Base-by-base conservation (phyloP, 805 yeast species). In the Wickerhamomyces bisporus region DNA sequence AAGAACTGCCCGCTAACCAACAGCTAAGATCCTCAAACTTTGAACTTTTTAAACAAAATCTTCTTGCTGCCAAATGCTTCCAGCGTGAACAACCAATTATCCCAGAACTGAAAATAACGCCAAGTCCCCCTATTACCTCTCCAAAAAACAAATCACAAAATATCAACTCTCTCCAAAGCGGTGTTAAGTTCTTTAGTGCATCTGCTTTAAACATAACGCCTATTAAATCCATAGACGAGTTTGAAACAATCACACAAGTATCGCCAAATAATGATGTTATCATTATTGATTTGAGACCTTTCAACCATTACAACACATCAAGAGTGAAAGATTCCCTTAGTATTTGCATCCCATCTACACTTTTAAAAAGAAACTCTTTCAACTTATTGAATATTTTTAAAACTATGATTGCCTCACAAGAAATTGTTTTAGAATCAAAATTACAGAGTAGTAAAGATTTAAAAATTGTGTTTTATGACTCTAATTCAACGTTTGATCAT, bases 321-420 rank as follows among this genome's bases (percentile, higher is more conserved):
- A 85, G 83, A 43, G 60, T 91, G 9, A 49, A 49, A 5, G 66
- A 72, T 27, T 76, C 97, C 0, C 63, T 86, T 30, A 86, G 86
- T 55, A 72, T 91, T 20, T 86, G 95, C 56, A 67, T 89, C 10
- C 97, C 98, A 1, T 82, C 96, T 13, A 91, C 97, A 1, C 66
- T 91, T 24, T 63, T 91, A 46, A 85, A 81, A 55, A 72, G 98
- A 42, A 32, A 43, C 3, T 48, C 55, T 2, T 55, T 55, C 48
- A 48, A 48, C 18, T 34, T 55, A 14, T 34, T 44, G n/a, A 55
- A 55, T 30, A 44, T 55, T 26, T 48, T 49, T 38, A 55, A 51
- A 30, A 55, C 60, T 5, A 55, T 55, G 60, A 47, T 46, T 13
- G 33, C 42, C 2, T 32, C 49, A 3, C 58, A 55, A 38, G 48